Evolutionary conservation across 306 rosid genomes (phyloP), one percentile per base, ranked within the genome.

Genomic region (Carpinus fangiana): DNA sequence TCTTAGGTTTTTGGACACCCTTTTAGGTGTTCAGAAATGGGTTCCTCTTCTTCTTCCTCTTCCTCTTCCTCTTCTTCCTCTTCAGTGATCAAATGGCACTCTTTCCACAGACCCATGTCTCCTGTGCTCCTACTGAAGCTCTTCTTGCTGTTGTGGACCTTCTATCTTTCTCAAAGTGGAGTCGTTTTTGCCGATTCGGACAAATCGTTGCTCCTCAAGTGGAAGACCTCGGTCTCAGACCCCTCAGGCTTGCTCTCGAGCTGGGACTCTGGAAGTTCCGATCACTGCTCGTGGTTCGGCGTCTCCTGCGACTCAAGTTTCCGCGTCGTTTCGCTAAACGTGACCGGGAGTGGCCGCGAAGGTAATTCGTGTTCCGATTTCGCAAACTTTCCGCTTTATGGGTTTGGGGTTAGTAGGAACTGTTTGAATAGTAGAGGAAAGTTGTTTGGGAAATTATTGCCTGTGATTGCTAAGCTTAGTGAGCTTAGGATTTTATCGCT

Each of bases 401-500:
- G 97, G 28, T 82, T 86, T 8, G 98, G 96, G n/a, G 83, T 85
- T 57, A 79, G 96, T 70, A 84, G 90, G 76, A 76, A 72, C n/a
- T 89, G 97, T 76, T 50, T 5, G 26, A 85, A 82, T 4, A 67
- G 73, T 45, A 45, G 61, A 3, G 94, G 97, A 23, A 80, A 86
- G 4, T 81, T 94, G 78, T 75, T 74, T 2, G 97, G 98, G 13
- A 88, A 85, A 73, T 38, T 92, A 16, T 80, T 91, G 13, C 80
- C 92, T 43, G 69, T 78, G 73, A 77, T 94, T 74, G 87, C 85
- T 69, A 81, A 82, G 80, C 90, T 94, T 14, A 75, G 78, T 31
- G 88, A 92, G 89, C 98, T 94, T 13, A 88, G 87, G 84, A 79
- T 86, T 79, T 75, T 94, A 74, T 92, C 93, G 3, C 88, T 94